A percentile compares a stretch with the other conserved stretches of the same genome.
Conservation (phyloP, 1,139 yeast genomes). For the Suhomyces chickasaworum region DNA sequence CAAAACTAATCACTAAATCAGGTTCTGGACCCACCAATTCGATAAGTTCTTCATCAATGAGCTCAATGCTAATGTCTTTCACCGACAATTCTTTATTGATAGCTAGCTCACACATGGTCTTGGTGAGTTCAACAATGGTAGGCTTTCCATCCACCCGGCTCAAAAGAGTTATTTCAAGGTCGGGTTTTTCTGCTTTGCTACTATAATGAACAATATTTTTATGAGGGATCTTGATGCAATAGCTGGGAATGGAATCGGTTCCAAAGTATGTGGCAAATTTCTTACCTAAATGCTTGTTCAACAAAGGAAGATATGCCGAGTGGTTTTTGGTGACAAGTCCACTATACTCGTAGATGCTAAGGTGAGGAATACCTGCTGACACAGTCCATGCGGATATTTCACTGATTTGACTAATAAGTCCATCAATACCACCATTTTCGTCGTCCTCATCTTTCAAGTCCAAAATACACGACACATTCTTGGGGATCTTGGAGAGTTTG, state of each 20-base stretch:
- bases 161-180: conserved; percentile 65
- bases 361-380: conserved; percentile 74
- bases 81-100: conserved; percentile 60
- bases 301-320: conserved; percentile 44
- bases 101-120: conserved; percentile 80
- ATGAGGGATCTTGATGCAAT: conserved; percentile 63
- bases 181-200: conserved; percentile 39
- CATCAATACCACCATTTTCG: conserved; percentile 87
- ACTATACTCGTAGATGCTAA: conserved; percentile 77
- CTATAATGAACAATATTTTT: conserved; percentile 52
- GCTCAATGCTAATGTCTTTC: conserved; percentile 69
- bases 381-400: conserved; percentile 86
- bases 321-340: conserved; percentile 60
- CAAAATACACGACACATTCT: conserved; percentile 70
- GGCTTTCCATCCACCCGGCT: conserved; percentile 86
- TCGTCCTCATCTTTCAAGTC: conserved; percentile 72
- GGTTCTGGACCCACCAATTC: conserved; percentile 89
- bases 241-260: conserved; percentile 62
- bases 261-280: conserved; percentile 79
- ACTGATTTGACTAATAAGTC: conserved; percentile 72
- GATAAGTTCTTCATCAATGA: conserved; percentile 72
- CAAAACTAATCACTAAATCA: conserved; percentile 79
- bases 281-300: conserved; percentile 59
- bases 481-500: conserved; percentile 74
- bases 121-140: conserved; percentile 84